Evolutionary conservation across 2,329 filamentous ascomycete genomes (phyloP).

Genomic region (Zasmidium cellare): DNA sequence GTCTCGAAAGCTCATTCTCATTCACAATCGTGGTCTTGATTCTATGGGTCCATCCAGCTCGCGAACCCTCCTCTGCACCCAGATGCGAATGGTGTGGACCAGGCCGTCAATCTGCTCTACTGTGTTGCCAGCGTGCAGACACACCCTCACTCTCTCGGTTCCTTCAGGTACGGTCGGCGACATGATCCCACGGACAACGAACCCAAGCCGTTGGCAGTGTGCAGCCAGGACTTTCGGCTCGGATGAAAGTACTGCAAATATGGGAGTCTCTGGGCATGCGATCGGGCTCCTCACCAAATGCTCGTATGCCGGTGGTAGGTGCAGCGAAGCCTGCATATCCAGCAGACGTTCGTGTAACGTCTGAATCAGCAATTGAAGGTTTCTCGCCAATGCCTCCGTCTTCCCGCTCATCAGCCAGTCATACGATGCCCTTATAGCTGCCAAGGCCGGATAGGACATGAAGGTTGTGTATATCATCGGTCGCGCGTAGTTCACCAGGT

Average conservation of each 20-base stretch:
- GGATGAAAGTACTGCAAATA: conserved; percentile 62
- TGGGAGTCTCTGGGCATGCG: conserved; percentile 57
- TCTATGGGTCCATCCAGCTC: conserved; percentile 7
- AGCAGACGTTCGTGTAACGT: conserved; percentile 49
- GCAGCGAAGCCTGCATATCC: conserved; percentile 34
- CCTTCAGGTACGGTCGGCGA: conserved; percentile 67
- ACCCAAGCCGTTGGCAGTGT: conserved; percentile 60
- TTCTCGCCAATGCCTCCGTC: conserved; percentile 45
- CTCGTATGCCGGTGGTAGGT: conserved; percentile 26
- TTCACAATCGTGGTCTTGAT: conserved; percentile 11
- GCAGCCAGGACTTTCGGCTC: conserved; percentile 60
- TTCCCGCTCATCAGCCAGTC: conserved; percentile 54
- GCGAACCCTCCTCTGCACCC: conserved; percentile 40
- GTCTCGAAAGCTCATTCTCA: background rate
- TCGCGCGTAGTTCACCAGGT: conserved; percentile 75
- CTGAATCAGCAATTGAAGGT: conserved; percentile 50
- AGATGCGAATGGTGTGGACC: conserved; percentile 49
- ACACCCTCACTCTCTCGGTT: conserved; percentile 64
- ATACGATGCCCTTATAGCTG: conserved; percentile 60
- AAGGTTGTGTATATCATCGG: conserved; percentile 74
- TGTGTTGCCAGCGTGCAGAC: conserved; percentile 68
- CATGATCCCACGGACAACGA: conserved; percentile 65
- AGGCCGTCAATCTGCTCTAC: conserved; percentile 57
- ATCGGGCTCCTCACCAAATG: conserved; percentile 33
- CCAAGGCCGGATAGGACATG: conserved; percentile 62